Percentiles rank a stretch among this genome's conserved stretches.
Conservation (phyloP, 441 rosid genomes). For the Adansonia madagascariensis region DNA sequence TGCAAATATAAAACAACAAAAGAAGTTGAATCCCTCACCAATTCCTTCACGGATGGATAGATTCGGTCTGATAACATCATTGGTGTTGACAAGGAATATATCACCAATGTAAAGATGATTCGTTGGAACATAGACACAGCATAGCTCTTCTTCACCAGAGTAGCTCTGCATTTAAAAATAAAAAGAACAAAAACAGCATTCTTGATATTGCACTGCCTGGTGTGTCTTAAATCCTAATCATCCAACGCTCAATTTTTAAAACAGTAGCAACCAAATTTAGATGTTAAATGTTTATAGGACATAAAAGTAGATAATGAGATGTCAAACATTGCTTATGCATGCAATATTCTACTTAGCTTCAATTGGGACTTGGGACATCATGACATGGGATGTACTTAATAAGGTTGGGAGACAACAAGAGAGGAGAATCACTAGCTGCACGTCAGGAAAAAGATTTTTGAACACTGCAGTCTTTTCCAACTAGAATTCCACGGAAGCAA, state of each 20-base stretch:
- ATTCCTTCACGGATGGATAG: slow-evolving; percentile 97
- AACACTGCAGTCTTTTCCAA: background rate
- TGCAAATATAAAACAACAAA: background rate
- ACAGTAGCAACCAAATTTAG: background rate
- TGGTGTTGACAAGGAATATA: slow-evolving; percentile 77
- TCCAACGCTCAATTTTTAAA: background rate
- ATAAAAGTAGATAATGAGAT: background rate
- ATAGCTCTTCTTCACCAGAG: slow-evolving; percentile 89
- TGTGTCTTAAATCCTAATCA: background rate
- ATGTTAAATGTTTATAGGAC: background rate
- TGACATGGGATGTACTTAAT: background rate
- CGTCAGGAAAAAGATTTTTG: background rate
- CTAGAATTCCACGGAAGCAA: too few species aligned
- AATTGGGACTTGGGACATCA: background rate
- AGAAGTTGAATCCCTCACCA: slow-evolving; percentile 52
- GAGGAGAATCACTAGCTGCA: background rate
- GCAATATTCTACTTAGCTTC: background rate
- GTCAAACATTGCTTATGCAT: background rate
- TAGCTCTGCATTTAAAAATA: slow-evolving; percentile 58
- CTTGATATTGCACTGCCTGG: background rate
- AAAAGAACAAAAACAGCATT: background rate
- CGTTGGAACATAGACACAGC: slow-evolving; percentile 95
- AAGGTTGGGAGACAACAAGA: background rate
- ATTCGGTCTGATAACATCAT: slow-evolving; percentile 91
- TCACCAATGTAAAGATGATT: slow-evolving; percentile 97